Evolutionary conservation across 1,284 basidiomycete genomes (phyloP), one percentile per base, ranked within the genome.

Genomic region (Albatrellus sp.): DNA sequence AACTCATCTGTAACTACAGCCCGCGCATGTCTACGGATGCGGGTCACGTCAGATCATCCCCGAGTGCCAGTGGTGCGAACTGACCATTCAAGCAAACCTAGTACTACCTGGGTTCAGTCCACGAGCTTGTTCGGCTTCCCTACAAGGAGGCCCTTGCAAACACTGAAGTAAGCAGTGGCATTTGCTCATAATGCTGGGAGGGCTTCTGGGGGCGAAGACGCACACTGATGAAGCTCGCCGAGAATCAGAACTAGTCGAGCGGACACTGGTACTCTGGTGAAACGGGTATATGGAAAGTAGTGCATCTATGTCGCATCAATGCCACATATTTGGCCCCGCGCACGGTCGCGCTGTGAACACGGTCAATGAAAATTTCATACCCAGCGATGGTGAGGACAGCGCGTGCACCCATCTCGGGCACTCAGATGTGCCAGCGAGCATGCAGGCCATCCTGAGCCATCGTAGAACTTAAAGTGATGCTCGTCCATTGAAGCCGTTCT

Each of bases 1-100:
- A 90, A 96, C 57, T 96, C 92, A 52, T 89, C 88, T 12, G 76
- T 92, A 94, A 48, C 80, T 81, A 57, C 91, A 96, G 4, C 92
- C 92, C 1, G 86, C 70, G 45, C 89, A 71, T 0, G 91, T 92
- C 88, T 90, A 48, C 28, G 39, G 45, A 28, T 24, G 45, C 14
- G 12, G 42, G 37, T 20, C 6, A 8, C 20, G 16, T 39, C 14
- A 16, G 24, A 39, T 5, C 10, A 2, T 4, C 24, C 5, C 28
- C 14, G 30, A 31, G 28, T 0, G 20, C n/a, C 14, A 7, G 39
- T 17, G 28, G 37, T 37, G 42, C 40, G 20, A 2, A 63, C 75
- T 48, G 55, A 90, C 88, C 52, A 96, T 64, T 53, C 90, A 88
- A 17, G 96, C 90, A 7, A 96, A 66, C 47, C 92, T 90, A 10